Percentiles rank a stretch among this genome's conserved stretches.
Conservation (phyloP, 257 asterid species). For the Nicotiana benthamiana region DNA sequence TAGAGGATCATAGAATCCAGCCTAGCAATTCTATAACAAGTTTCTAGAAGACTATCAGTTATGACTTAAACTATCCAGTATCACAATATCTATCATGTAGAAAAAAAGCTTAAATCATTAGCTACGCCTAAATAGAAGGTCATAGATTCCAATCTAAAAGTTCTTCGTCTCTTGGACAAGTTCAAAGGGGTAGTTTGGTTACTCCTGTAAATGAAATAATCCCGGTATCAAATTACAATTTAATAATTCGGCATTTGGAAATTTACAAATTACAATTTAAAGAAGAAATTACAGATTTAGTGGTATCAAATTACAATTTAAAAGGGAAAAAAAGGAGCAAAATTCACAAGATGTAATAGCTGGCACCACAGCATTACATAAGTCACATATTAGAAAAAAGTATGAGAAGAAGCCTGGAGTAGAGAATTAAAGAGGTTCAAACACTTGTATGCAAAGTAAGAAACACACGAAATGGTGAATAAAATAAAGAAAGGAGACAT, state of each 20-base stretch:
- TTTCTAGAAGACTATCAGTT: not conserved
- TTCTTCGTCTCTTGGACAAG: not conserved
- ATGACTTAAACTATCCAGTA: not conserved
- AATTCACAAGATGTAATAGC: not conserved
- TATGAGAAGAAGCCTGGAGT: not conserved
- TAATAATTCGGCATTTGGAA: not conserved
- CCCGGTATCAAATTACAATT: not conserved
- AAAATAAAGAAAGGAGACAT: constrained; percentile 1
- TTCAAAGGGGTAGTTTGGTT: not conserved
- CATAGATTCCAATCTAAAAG: not conserved
- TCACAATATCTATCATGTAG: not conserved
- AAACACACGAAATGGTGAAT: not conserved
- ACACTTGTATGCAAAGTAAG: not conserved
- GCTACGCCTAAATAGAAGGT: not conserved
- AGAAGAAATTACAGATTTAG: too few species aligned
- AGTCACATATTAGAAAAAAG: not conserved
- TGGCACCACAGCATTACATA: not conserved
- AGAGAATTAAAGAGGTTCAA: not conserved
- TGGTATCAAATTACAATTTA: too few species aligned
- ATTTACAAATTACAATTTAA: too few species aligned
- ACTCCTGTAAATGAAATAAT: not conserved
- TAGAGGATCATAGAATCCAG: not conserved
- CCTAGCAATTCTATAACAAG: not conserved
- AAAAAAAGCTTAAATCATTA: not conserved
- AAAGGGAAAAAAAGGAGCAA: not conserved